Conservation (phyloP, 306 rosid species). For the Amphicarpaea edgeworthii region DNA sequence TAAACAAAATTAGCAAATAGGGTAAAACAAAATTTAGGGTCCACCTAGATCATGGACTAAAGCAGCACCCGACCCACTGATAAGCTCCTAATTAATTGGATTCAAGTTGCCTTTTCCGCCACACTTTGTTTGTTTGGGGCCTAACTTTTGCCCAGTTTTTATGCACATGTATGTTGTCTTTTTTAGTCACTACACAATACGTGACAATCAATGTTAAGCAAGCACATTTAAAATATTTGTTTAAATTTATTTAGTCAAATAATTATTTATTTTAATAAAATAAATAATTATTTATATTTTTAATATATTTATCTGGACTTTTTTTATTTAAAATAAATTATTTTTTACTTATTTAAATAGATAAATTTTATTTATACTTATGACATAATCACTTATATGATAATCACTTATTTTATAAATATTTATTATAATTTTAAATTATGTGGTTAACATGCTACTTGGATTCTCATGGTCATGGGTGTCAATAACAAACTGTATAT, state of each 20-base stretch:
- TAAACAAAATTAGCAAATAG: neutral
- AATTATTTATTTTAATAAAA: too few species aligned
- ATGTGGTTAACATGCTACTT: conserved; percentile 40
- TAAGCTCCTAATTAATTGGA: conserved; percentile 47
- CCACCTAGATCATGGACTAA: conserved; percentile 54
- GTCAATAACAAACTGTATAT: neutral
- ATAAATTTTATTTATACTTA: too few species aligned
- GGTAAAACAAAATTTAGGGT: conserved; percentile 40
- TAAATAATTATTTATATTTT: too few species aligned
- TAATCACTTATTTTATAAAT: too few species aligned
- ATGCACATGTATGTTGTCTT: conserved; percentile 35
- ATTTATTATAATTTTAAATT: too few species aligned
- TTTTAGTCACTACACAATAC: conserved; percentile 17
- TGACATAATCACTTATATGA: too few species aligned
- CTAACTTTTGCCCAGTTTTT: neutral
- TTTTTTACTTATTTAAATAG: too few species aligned
- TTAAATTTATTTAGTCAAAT: too few species aligned
- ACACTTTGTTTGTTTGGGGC: conserved; percentile 41
- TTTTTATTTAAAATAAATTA: too few species aligned
- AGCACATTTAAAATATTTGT: too few species aligned
- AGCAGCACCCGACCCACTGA: conserved; percentile 54
- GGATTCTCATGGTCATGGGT: conserved; percentile 12
- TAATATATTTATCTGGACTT: too few species aligned
- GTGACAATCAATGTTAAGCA: conserved; percentile 27
- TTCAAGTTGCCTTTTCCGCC: conserved; percentile 47